Evolutionary conservation across 1,284 basidiomycete genomes (phyloP).

Genomic region (Moniliophthora roreri): DNA sequence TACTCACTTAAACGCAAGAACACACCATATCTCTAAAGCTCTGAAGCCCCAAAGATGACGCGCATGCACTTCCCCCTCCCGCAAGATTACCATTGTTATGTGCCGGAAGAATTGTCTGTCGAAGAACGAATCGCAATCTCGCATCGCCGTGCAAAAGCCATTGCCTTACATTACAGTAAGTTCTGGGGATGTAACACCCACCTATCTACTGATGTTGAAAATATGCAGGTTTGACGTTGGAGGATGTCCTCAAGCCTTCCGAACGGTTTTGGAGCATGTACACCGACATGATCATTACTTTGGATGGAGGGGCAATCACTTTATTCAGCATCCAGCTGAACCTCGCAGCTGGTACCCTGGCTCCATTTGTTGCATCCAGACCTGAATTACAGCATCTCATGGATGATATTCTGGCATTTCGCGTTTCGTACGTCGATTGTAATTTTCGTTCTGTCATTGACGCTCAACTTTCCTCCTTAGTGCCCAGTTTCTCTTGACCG

Average conservation of each 20-base stretch:
- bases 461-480: conserved; percentile 18
- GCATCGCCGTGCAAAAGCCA: too few relatives aligned
- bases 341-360: conserved; percentile 40
- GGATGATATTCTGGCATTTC: conserved; percentile 28
- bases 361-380: conserved; percentile 27
- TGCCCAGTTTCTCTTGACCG: conserved; percentile 41
- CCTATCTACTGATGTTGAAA: too few relatives aligned
- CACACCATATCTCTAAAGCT: too few relatives aligned
- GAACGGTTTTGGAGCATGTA: conserved; percentile 41
- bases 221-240: conserved; percentile 29
- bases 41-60: too few relatives aligned
- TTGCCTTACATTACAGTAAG: too few relatives aligned
- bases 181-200: too few relatives aligned
- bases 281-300: conserved; percentile 31
- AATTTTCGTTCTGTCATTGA: background rate
- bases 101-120: too few relatives aligned
- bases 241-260: conserved; percentile 30
- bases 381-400: conserved; percentile 31
- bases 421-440: conserved; percentile 17
- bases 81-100: too few relatives aligned
- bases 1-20: too few relatives aligned
- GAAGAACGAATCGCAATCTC: too few relatives aligned
- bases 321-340: conserved; percentile 45
- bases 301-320: conserved; percentile 37
- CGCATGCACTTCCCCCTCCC: too few relatives aligned